These are phyloP conservation scores for Asterella californica DNA, from an alignment of 225 moss, liverwort and hornwort genomes.

Conservation along the genomic window DNA sequence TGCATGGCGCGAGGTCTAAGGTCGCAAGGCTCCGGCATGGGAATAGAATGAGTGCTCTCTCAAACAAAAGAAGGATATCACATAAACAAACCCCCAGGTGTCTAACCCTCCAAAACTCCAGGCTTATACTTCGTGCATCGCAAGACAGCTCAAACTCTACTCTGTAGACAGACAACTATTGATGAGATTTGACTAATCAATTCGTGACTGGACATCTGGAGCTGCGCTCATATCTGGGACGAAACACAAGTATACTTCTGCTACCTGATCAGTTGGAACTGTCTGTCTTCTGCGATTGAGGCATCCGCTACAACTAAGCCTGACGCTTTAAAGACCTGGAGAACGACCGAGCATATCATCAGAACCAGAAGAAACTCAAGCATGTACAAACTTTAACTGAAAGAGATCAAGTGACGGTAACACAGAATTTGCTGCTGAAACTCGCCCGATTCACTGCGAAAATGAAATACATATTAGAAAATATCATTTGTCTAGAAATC, in stretches of 20 bases:
- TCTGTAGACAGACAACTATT: neutral
- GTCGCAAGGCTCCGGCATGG: no score
- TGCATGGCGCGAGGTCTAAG: no score
- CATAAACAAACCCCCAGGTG: neutral
- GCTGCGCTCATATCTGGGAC: neutral
- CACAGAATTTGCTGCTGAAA: neutral
- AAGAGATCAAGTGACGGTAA: neutral
- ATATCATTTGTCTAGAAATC: neutral
- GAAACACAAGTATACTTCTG: neutral
- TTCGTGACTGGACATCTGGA: neutral
- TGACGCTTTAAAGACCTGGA: slow-evolving; percentile 65
- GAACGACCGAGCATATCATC: neutral
- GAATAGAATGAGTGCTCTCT: no score
- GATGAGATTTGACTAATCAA: neutral
- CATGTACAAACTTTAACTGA: neutral
- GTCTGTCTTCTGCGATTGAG: slow-evolving; percentile 38
- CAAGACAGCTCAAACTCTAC: neutral
- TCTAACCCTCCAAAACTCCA: neutral
- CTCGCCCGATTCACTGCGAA: no score
- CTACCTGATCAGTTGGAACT: slow-evolving; percentile 56
- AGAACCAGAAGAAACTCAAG: neutral
- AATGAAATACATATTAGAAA: neutral
- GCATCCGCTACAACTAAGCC: slow-evolving; percentile 53
- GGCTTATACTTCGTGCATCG: no score
- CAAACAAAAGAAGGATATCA: neutral